Evolutionary conservation across 129 eudicot species (phyloP), one percentile per base, ranked within the genome.

Genomic region (Flaveria brownii): DNA sequence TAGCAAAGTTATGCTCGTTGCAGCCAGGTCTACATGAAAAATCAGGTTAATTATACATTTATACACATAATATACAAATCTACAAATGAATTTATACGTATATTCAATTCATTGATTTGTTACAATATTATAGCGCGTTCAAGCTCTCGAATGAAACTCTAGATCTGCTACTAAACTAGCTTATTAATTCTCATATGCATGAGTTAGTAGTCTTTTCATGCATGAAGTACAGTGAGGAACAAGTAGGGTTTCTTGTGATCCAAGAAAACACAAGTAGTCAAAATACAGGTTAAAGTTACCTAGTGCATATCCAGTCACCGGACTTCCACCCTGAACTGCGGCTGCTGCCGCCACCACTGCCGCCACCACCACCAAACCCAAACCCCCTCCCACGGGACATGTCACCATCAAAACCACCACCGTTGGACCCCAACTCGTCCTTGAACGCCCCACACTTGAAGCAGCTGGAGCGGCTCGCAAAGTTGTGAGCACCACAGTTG

Each of bases 381-480:
- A 73, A 82, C 11, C 75, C 78, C 49, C 82, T 65, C 2, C 75
- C 86, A 16, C 86, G 88, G 14, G 87, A 45, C 79, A 74, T 63
- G 74, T 83, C 80, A 65, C 67, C 59, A 20, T 79, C 89, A 47
- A 71, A 52, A 51, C 79, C 98, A 5, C 81, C 78, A 6, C 88
- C 86, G 6, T 81, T 79, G 14, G 80, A 73, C 16, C 82, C 76
- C 25, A 81, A 68, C 7, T 95, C 99, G 18, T 95, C 99, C 87
- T 95, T 95, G 76, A 82, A 78, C 10, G 96, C 96, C 1, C 99
- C 96, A 79, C 99, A 95, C 78, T 95, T 95, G 85, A 95, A 95
- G 91, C 99, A 95, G 82, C 89, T 95, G 7, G 96, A 91, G 52
- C 99, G 91, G 89, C 99, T 95, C 10, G 99, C 99, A 77, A 95